A percentile compares a stretch with the other conserved stretches of the same genome.
Evolutionary conservation across 345 rosid species (phyloP).

Genomic region (Syzygium oleosum): DNA sequence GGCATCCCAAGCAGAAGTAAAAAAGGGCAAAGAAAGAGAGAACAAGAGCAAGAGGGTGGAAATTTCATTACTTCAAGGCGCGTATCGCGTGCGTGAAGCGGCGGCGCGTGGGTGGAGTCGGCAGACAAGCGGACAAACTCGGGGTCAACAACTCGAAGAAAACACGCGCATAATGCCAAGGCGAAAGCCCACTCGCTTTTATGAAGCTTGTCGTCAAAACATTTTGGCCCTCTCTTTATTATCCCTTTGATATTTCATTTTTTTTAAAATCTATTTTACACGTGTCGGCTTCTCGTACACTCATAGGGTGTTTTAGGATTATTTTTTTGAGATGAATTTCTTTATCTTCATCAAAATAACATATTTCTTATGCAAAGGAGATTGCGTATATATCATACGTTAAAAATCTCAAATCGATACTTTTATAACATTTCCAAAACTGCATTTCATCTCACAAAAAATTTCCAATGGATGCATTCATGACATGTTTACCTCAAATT

Average conservation of each 20-base stretch:
- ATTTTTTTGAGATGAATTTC: not conserved
- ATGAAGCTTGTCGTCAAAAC: not conserved
- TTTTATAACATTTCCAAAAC: accelerated
- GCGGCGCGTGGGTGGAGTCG: not conserved
- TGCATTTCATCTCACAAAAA: not conserved
- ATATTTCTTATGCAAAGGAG: not conserved
- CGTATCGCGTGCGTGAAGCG: not conserved
- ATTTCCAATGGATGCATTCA: accelerated
- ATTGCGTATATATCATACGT: not conserved
- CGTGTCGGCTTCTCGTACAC: not conserved
- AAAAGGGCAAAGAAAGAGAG: not conserved
- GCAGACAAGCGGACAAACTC: not conserved
- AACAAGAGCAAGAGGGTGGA: not conserved
- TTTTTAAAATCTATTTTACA: not conserved
- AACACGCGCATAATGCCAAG: not conserved
- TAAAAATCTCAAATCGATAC: accelerated
- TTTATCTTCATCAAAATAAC: not conserved
- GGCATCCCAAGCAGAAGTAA: accelerated
- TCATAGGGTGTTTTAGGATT: accelerated
- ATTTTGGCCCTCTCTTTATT: not conserved
- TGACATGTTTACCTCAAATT: accelerated
- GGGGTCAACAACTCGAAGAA: not conserved
- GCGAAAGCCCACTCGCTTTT: not conserved
- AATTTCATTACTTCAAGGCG: not conserved
- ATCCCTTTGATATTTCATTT: not conserved